Base-by-base conservation (phyloP, 2,329 filamentous ascomycete genomes). In the Aspergillus phoenicis region DNA sequence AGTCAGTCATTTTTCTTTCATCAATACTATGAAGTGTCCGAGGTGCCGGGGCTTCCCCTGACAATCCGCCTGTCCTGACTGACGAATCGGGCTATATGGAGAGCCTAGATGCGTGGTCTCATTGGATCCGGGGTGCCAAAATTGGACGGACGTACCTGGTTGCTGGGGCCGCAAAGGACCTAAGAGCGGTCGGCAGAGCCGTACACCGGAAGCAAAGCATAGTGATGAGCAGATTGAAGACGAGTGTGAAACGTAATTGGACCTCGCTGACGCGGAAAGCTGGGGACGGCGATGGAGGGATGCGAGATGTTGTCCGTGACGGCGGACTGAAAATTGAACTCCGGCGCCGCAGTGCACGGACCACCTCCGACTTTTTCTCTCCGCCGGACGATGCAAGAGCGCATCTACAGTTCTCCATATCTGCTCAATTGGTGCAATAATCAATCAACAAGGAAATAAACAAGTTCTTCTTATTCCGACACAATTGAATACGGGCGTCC, bases 171-270 rank as follows among this genome's bases (percentile, higher is more conserved):
- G 65, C 61, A 41, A 64, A 62, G 28, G 67, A 59, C 67, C 66
- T 68, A 33, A 75, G 39, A 26, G 63, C 57, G 38, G 68, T 67
- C 69, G 71, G 71, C 64, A 73, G 28, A 20, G 70, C 72, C 66
- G 73, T 71, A 65, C 70, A 73, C 54, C 70, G 70, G 51, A 77
- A 63, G 57, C 72, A 72, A 61, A 75, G 66, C 76, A 77, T 77
- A 30, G 47, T 70, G 58, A 45, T 10, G 48, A 22, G 28, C 15
- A 3, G 39, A 41, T 28, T 59, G 22, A 43, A 54, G 7, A 6
- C 41, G 28, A 22, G 15, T 22, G 45, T 57, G 58, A 47, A 30
- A 11, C 28, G 17, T 26, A 33, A 51, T 30, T 28, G 47, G 30
- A n/a, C 24, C 24, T 26, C 45, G 45, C 38, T 15, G 28, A 48